A percentile compares a stretch with the other conserved stretches of the same genome.
These are phyloP conservation scores for Fusarium stilboides DNA, from an alignment of 2,329 filamentous ascomycete species.

Conservation along the genomic window DNA sequence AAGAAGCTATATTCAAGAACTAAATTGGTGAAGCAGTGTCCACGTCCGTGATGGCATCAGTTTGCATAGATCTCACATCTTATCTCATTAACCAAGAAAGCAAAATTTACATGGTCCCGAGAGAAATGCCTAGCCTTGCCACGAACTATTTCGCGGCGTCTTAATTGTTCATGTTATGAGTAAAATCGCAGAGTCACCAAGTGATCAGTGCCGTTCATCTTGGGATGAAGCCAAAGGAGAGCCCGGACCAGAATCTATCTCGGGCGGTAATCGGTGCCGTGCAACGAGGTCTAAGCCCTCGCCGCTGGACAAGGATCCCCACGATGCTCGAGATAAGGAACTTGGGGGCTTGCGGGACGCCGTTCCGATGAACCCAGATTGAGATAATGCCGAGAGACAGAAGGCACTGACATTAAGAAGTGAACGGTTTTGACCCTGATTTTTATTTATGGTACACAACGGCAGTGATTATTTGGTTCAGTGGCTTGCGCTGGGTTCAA, in stretches of 20 bases:
- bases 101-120: neutral
- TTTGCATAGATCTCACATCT: neutral
- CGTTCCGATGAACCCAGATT: conserved; percentile 13
- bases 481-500: conserved; percentile 17
- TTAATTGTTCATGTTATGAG: neutral
- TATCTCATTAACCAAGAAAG: neutral
- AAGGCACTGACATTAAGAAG: neutral
- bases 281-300: conserved; percentile 23
- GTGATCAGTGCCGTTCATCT: conserved; percentile 24
- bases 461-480: conserved; percentile 7
- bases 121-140: neutral
- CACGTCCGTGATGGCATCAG: neutral
- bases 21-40: neutral
- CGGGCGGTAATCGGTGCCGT: conserved; percentile 10
- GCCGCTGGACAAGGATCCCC: conserved; percentile 12
- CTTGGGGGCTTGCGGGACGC: conserved; percentile 21
- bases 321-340: conserved; percentile 17
- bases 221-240: conserved; percentile 10
- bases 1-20: neutral
- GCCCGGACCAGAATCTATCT: conserved; percentile 5
- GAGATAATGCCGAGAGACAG: conserved; percentile 15
- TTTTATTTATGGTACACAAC: neutral
- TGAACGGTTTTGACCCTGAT: neutral
- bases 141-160: neutral
- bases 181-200: conserved; percentile 1